Conservation (phyloP, 495 filamentous ascomycete species). For the Penicillium steckii region DNA sequence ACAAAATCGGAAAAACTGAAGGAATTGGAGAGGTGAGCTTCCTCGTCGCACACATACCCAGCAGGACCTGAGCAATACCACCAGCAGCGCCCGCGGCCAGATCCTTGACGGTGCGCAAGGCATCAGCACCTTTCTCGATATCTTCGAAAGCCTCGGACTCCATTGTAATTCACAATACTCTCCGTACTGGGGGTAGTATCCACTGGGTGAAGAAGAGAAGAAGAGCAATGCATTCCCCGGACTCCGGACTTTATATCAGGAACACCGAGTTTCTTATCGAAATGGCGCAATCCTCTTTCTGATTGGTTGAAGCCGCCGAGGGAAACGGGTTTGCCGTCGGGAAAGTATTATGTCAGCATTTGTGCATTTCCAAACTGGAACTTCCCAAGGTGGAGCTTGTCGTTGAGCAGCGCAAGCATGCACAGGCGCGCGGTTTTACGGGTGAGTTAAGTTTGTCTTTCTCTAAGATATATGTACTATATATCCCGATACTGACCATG, state of each 20-base stretch:
- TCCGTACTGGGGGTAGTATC: no score
- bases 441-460: constrained; percentile 21
- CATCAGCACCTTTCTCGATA: constrained; percentile 35
- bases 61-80: constrained; percentile 89
- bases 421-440: constrained; percentile 36
- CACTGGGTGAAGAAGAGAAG: constrained; percentile 7
- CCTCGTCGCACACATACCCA: constrained; percentile 62
- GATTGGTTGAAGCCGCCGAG: constrained; percentile 38
- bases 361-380: not conserved
- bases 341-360: constrained; percentile 23
- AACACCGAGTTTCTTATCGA: constrained; percentile 24
- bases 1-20: not conserved
- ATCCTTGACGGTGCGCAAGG: constrained; percentile 77
- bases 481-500: not conserved
- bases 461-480: not conserved
- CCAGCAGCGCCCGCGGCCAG: constrained; percentile 87
- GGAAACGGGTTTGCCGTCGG: constrained; percentile 32
- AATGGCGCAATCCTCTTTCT: constrained; percentile 26
- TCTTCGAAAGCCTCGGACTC: constrained; percentile 42
- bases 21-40: constrained; percentile 1
- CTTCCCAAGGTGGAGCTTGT: constrained; percentile 23
- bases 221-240: not conserved
- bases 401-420: constrained; percentile 26
- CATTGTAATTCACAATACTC: no score
- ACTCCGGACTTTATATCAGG: constrained; percentile 29